These are phyloP conservation scores for Beauveria australis DNA, from an alignment of 2,329 filamentous ascomycete genomes.

Conservation along the genomic window DNA sequence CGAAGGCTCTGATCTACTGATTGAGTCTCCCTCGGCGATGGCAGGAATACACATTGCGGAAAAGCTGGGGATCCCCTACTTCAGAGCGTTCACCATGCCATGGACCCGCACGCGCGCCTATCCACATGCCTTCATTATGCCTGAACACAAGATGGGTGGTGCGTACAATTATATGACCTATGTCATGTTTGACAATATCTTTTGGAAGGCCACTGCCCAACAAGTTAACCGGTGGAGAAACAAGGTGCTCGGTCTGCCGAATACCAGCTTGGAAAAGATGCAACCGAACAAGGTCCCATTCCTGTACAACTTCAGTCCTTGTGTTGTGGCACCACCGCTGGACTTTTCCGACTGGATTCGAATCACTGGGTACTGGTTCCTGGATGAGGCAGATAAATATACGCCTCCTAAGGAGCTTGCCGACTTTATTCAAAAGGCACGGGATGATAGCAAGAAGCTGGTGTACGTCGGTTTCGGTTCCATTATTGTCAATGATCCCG, in stretches of 20 bases:
- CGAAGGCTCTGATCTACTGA: constrained; percentile 78
- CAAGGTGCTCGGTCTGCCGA: constrained; percentile 66
- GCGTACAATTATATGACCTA: constrained; percentile 94
- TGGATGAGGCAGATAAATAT: constrained; percentile 68
- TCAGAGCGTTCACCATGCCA: constrained; percentile 96
- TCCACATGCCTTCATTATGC: constrained; percentile 90
- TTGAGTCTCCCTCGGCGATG: constrained; percentile 96
- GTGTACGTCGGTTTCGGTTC: constrained; percentile 97
- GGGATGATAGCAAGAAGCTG: constrained; percentile 75
- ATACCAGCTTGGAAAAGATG: constrained; percentile 81
- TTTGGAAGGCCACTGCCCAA: constrained; percentile 87
- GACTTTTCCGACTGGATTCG: constrained; percentile 98
- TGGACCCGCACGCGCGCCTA: constrained; percentile 96
- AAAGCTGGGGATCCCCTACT: constrained; percentile 86
- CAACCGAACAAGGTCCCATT: constrained; percentile 98
- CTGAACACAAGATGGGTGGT: constrained; percentile 88
- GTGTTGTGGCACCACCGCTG: constrained; percentile 84
- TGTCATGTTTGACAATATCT: constrained; percentile 91
- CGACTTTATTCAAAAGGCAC: constrained; percentile 76
- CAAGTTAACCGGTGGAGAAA: constrained; percentile 93
- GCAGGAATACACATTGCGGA: constrained; percentile 96
- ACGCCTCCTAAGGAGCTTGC: constrained; percentile 66
- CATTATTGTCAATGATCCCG: constrained; percentile 85
- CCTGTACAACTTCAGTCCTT: constrained; percentile 92
- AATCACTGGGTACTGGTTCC: constrained; percentile 96